A percentile compares a stretch with the other conserved stretches of the same genome.
phyloP scores from a whole-genome alignment of 2,329 filamentous ascomycete genomes.

The Penicillium sp. region DNA sequence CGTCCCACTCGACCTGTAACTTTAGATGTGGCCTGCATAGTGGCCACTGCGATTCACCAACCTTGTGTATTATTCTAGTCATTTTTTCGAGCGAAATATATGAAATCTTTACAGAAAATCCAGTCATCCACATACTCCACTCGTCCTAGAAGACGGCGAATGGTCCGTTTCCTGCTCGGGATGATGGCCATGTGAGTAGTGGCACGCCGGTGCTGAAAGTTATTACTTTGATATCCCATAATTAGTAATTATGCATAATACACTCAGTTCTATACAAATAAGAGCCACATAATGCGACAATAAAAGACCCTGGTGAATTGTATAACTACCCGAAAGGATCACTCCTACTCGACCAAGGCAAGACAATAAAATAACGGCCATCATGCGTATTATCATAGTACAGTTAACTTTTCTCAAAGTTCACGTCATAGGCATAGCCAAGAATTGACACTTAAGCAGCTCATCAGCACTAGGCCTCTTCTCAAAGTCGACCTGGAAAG shows the following conservation, averaged over 20 bases:
- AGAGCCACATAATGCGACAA: background rate
- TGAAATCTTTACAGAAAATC: background rate
- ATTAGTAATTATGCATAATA: background rate
- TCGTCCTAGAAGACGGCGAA: too few species aligned
- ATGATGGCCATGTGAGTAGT: too few species aligned
- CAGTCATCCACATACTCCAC: background rate
- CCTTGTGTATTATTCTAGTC: slow-evolving; percentile 23
- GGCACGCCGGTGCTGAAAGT: too few species aligned
- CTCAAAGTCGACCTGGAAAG: slow-evolving; percentile 95
- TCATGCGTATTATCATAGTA: slow-evolving; percentile 19
- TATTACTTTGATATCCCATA: too few species aligned
- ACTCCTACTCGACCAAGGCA: background rate
- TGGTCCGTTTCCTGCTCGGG: background rate
- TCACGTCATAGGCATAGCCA: slow-evolving; percentile 65
- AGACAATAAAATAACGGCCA: slow-evolving; percentile 4
- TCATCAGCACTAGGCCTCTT: slow-evolving; percentile 89
- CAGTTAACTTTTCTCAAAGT: background rate
- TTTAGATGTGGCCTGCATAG: slow-evolving; percentile 26
- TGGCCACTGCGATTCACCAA: slow-evolving; percentile 24
- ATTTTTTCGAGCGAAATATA: slow-evolving; percentile 12
- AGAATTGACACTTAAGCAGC: slow-evolving; percentile 77
- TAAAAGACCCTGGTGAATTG: background rate
- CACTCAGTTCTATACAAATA: background rate
- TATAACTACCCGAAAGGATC: slow-evolving; percentile 1
- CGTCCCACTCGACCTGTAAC: slow-evolving; percentile 25